phyloP scores from a whole-genome alignment of 2,329 filamentous ascomycete genomes.

The Neophaeococcomyces aloes region DNA sequence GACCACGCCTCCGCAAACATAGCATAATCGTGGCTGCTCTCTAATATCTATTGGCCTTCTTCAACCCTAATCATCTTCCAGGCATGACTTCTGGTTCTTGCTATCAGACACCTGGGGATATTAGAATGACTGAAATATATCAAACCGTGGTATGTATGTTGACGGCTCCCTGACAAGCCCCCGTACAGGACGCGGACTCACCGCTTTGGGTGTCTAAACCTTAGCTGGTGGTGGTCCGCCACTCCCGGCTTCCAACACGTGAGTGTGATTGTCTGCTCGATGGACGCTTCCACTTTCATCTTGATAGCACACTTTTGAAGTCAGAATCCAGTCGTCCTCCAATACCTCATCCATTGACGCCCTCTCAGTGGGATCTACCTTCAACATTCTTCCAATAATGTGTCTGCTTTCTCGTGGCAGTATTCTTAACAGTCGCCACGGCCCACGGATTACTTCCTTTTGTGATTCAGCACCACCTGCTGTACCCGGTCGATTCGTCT shows the following conservation, averaged over 20 bases:
- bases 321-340: constrained; percentile 79
- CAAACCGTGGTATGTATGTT: too few species aligned
- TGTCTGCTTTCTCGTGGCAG: constrained; percentile 81
- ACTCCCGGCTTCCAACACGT: constrained; percentile 63
- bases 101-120: too few species aligned
- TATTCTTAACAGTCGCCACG: constrained; percentile 78
- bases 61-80: neutral
- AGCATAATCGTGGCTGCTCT: neutral
- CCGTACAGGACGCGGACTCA: neutral
- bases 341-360: constrained; percentile 80
- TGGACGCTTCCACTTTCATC: constrained; percentile 63
- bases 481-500: constrained; percentile 14
- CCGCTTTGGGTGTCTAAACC: constrained; percentile 10
- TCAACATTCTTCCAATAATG: constrained; percentile 86
- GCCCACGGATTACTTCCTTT: constrained; percentile 77
- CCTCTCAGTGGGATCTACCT: constrained; percentile 70
- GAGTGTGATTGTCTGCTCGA: constrained; percentile 65
- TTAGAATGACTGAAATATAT: too few species aligned
- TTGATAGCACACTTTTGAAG: constrained; percentile 71
- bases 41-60: neutral
- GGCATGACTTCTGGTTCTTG: too few species aligned
- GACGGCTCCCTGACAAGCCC: too few species aligned
- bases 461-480: constrained; percentile 34
- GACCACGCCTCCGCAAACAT: too few species aligned
- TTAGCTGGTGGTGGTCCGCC: constrained; percentile 21